A percentile compares a stretch with the other conserved stretches of the same genome.
phyloP scores from a whole-genome alignment of 2,329 filamentous ascomycete species.

The Hymenoscyphus scutula region DNA sequence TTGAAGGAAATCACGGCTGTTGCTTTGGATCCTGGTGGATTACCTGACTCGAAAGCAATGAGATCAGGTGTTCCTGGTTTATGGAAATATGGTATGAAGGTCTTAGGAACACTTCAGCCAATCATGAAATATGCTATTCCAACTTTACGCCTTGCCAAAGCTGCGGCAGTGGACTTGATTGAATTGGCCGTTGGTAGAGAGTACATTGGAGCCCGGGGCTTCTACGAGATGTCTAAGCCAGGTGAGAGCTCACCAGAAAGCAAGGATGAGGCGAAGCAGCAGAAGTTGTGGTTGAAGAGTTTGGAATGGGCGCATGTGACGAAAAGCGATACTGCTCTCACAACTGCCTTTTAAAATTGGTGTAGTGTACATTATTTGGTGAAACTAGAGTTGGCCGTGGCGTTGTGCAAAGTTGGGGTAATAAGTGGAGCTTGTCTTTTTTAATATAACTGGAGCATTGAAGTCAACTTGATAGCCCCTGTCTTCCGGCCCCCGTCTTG shows the following conservation, averaged over 20 bases:
- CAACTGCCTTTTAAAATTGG: not conserved
- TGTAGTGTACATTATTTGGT: not conserved
- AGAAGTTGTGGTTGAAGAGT: slow-evolving; percentile 38
- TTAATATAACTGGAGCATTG: not conserved
- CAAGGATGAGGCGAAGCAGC: slow-evolving; percentile 34
- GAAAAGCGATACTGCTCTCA: slow-evolving; percentile 7
- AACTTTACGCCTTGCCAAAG: slow-evolving; percentile 33
- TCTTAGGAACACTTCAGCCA: slow-evolving; percentile 31
- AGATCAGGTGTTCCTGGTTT: slow-evolving; percentile 24
- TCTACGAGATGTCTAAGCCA: slow-evolving; percentile 36
- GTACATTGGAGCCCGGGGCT: slow-evolving; percentile 37
- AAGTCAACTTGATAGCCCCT: too few relatives aligned
- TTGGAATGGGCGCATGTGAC: slow-evolving; percentile 34
- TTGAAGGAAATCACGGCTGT: slow-evolving; percentile 35
- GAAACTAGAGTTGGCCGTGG: not conserved
- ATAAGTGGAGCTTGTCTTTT: not conserved
- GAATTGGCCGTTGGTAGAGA: slow-evolving; percentile 33
- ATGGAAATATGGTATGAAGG: slow-evolving; percentile 31
- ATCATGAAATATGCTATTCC: slow-evolving; percentile 28
- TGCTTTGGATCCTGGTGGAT: slow-evolving; percentile 34
- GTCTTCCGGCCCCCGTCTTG: too few relatives aligned
- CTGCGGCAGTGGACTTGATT: slow-evolving; percentile 36
- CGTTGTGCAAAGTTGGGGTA: not conserved
- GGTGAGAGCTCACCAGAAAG: slow-evolving; percentile 36
- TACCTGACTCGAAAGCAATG: slow-evolving; percentile 38